Base-by-base conservation (phyloP, 352 stramenopile genomes). In the Pythium volutum region DNA sequence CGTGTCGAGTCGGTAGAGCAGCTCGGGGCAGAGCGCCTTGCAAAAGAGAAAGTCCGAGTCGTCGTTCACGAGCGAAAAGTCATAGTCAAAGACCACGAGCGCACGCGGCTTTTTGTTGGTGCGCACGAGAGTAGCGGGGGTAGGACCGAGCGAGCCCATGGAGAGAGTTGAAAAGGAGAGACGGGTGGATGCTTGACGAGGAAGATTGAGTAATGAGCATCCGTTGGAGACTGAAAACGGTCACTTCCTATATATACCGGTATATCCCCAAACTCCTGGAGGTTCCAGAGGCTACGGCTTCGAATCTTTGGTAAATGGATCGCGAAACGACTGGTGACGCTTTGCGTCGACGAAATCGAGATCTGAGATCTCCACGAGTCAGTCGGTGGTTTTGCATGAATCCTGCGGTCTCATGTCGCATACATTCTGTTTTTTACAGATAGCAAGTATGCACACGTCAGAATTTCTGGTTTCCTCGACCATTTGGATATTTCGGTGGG, bases 51-150 rank as follows among this genome's bases (percentile, higher is more conserved):
- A 55, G 42, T 75, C 66, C 54, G 76, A 76, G 70, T 90, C 77
- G 27, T 66, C 61, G 42, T 87, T 67, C 16, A 81, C 71, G 36
- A 87, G 62, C 46, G 66, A 74, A 22, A 65, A 46, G 60, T 89
- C 74, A 31, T 77, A 85, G 60, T 76, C 72, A 46, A 87, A 81
- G 20, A 89, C 61, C 23, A 87, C 73, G 34, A 87, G 60, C 29
- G 71, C 64, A 10, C 58, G 39, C 10, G 49, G 56, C 33, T 23
- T n/a, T n/a, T n/a, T n/a, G n/a, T n/a, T 54, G 31, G n/a, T 11
- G 41, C n/a, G 16, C 27, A 12, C 33, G 33, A 20, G 7, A 34
- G n/a, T 45, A 12, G 14, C 14, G n/a, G 31, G n/a, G 9, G 39
- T 29, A 4, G 26, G 7, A 4, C 43, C 33, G 15, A 46, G n/a